A percentile compares a stretch with the other conserved stretches of the same genome.
Evolutionary conservation across 805 yeast genomes (phyloP).

Genomic region (Saturnispora galanensis): DNA sequence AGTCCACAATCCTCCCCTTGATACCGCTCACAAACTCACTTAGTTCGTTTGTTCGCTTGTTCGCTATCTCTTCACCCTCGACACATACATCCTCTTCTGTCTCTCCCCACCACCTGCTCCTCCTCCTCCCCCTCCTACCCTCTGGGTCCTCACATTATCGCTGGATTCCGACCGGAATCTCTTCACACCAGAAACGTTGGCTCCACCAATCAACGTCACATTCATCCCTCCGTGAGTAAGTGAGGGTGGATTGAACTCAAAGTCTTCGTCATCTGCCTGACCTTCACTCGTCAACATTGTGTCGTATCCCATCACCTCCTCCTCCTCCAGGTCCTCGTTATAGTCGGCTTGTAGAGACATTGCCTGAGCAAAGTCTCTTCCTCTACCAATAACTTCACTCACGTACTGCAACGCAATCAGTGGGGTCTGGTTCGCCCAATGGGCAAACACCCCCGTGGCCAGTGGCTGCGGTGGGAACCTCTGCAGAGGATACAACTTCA

Average conservation of each 20-base stretch:
- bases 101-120: neutral
- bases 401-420: slow-evolving; percentile 15
- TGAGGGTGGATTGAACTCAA: slow-evolving; percentile 11
- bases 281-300: slow-evolving; percentile 18
- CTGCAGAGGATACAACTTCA: slow-evolving; percentile 15
- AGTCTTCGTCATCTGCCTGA: slow-evolving; percentile 21
- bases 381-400: slow-evolving; percentile 18
- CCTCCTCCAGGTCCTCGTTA: neutral
- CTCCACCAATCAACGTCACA: slow-evolving; percentile 20
- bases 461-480: slow-evolving; percentile 13
- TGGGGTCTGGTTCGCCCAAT: slow-evolving; percentile 13
- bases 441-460: slow-evolving; percentile 14
- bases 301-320: neutral
- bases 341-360: neutral
- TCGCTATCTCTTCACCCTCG: slow-evolving; percentile 1
- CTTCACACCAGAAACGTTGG: slow-evolving; percentile 14
- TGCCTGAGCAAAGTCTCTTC: slow-evolving; percentile 9
- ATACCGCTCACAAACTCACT: no score
- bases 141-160: neutral
- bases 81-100: neutral
- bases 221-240: slow-evolving; percentile 20
- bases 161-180: slow-evolving; percentile 15
- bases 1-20: no score
- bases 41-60: no score
- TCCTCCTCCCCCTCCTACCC: no score